Conservation (phyloP, 768 basidiomycete species). For the Tylopilus rubrobrunneus region DNA sequence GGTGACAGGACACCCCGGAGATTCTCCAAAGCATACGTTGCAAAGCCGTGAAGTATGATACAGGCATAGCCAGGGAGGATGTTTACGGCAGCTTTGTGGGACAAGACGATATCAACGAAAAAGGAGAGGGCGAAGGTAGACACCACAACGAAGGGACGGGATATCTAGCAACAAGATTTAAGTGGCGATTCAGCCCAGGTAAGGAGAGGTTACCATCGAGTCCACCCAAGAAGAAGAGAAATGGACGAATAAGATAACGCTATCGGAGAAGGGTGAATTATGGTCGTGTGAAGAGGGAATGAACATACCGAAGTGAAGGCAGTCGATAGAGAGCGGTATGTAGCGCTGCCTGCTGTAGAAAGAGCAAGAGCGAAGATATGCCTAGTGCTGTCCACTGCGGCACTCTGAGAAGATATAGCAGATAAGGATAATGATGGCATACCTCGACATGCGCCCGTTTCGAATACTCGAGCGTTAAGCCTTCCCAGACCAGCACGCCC, state of each 20-base stretch:
- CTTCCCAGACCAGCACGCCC: conserved; percentile 60
- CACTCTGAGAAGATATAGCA: conserved; percentile 8
- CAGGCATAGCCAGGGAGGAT: conserved; percentile 66
- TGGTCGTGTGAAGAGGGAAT: not conserved
- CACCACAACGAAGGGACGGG: conserved; percentile 44
- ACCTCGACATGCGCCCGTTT: conserved; percentile 61
- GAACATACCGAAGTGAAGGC: conserved; percentile 58
- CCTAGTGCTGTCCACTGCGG: conserved; percentile 68
- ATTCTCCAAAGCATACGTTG: conserved; percentile 61
- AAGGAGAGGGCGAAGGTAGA: conserved; percentile 53
- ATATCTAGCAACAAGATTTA: conserved; percentile 36
- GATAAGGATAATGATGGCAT: conserved; percentile 20
- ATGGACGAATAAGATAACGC: conserved; percentile 66
- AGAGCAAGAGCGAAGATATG: conserved; percentile 60
- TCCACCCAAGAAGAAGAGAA: conserved; percentile 68
- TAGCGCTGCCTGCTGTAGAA: conserved; percentile 64
- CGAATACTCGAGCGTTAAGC: conserved; percentile 47
- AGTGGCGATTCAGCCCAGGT: conserved; percentile 34
- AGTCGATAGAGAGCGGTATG: conserved; percentile 68
- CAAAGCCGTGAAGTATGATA: conserved; percentile 52
- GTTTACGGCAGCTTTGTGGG: conserved; percentile 35
- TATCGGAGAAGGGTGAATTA: conserved; percentile 25
- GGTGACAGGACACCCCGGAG: conserved; percentile 56
- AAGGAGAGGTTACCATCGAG: conserved; percentile 44
- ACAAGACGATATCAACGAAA: conserved; percentile 48